phyloP scores from a whole-genome alignment of 805 yeast species.

The Cyberlindnera mississippiensis region DNA sequence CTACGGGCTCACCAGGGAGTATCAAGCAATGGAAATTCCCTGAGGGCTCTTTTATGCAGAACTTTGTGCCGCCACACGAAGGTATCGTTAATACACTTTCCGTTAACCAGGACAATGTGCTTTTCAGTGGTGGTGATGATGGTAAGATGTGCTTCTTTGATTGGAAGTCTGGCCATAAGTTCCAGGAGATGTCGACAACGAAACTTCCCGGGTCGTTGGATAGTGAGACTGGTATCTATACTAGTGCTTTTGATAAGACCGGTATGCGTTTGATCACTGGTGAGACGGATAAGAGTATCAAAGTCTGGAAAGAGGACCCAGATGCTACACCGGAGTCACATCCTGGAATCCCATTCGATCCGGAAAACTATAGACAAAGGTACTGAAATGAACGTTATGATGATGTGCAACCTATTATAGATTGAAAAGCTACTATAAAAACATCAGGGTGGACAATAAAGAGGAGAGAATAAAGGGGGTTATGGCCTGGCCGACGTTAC shows the following conservation, averaged over 20 bases:
- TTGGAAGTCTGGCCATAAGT: conserved; percentile 63
- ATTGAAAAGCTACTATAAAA: too few relatives aligned
- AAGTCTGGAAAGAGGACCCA: conserved; percentile 58
- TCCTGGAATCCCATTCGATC: conserved; percentile 24
- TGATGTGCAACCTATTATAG: not conserved
- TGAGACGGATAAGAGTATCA: conserved; percentile 84
- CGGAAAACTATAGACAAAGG: conserved; percentile 19
- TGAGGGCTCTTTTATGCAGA: conserved; percentile 66
- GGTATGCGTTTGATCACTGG: conserved; percentile 83
- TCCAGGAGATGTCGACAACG: conserved; percentile 50
- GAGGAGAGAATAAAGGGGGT: too few relatives aligned
- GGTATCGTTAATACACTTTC: conserved; percentile 66
- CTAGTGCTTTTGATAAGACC: conserved; percentile 71
- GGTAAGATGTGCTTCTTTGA: conserved; percentile 78
- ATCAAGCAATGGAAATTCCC: conserved; percentile 83
- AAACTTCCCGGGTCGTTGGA: conserved; percentile 69
- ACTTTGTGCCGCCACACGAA: conserved; percentile 40
- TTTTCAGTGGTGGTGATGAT: conserved; percentile 82
- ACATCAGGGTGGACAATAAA: too few relatives aligned
- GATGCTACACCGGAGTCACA: conserved; percentile 29
- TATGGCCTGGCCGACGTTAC: too few relatives aligned
- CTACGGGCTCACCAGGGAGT: conserved; percentile 78
- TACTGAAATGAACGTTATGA: conserved; percentile 10
- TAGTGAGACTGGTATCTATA: conserved; percentile 62
- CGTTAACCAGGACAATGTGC: conserved; percentile 54